Conservation (phyloP, 306 rosid species). For the Rubus idaeus region DNA sequence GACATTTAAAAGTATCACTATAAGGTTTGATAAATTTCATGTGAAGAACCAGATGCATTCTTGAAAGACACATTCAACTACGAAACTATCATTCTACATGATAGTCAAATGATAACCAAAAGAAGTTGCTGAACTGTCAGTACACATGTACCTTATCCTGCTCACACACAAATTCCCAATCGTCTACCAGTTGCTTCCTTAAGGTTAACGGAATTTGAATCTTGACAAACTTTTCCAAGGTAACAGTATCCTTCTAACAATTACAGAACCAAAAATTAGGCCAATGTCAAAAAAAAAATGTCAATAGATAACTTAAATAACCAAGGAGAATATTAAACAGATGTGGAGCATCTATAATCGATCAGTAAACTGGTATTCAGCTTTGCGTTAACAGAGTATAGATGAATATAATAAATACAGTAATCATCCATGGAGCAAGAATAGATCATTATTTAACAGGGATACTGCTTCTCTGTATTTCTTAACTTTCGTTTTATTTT, state of each 20-base stretch:
- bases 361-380: background rate
- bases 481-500: background rate
- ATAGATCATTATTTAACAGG: background rate
- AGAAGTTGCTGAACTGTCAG: slow-evolving; percentile 16
- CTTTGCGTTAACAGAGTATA: background rate
- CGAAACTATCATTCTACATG: background rate
- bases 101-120: slow-evolving; percentile 7
- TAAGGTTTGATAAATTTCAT: background rate
- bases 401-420: background rate
- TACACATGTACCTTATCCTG: slow-evolving; percentile 76
- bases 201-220: slow-evolving; percentile 92
- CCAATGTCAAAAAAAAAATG: background rate
- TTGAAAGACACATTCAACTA: slow-evolving; percentile 1
- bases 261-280: slow-evolving; percentile 38
- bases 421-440: no score
- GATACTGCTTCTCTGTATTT: background rate
- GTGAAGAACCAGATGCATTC: slow-evolving; percentile 22
- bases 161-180: slow-evolving; percentile 79
- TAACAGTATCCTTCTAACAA: slow-evolving; percentile 61
- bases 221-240: slow-evolving; percentile 76
- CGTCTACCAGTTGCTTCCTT: slow-evolving; percentile 95
- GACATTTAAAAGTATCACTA: slow-evolving; percentile 5
- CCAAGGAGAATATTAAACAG: background rate
- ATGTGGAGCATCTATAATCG: background rate
- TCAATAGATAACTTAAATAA: background rate